Conservation (phyloP, 306 rosid genomes). For the Vachellia pachyceras region DNA sequence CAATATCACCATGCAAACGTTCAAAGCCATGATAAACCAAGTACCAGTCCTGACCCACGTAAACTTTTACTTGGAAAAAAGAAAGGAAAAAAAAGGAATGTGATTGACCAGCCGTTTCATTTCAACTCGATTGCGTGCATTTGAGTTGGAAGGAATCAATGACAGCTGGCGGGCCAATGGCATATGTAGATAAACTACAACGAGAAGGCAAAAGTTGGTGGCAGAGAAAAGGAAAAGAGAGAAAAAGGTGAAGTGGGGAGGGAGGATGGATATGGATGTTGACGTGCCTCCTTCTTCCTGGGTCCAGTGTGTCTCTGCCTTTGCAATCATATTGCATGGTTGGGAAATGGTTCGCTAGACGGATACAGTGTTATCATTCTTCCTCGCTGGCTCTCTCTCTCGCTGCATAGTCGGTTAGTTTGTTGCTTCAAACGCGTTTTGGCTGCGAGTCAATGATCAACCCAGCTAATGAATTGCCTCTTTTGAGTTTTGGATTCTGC, state of each 20-base stretch:
- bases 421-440: slow-evolving; percentile 49
- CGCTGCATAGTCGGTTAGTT: slow-evolving; percentile 25
- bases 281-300: slow-evolving; percentile 26
- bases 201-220: not conserved
- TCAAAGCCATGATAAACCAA: too few species aligned
- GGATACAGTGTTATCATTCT: slow-evolving; percentile 26
- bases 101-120: not conserved
- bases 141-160: not conserved
- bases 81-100: not conserved
- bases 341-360: slow-evolving; percentile 24
- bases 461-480: not conserved
- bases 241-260: not conserved
- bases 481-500: slow-evolving; percentile 27
- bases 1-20: too few species aligned
- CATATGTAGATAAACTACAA: not conserved
- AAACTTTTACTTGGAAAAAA: too few species aligned
- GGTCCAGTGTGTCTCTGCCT: slow-evolving; percentile 6
- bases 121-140: not conserved
- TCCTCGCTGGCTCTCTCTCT: not conserved
- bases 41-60: too few species aligned
- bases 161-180: not conserved
- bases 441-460: slow-evolving; percentile 3
- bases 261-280: not conserved
- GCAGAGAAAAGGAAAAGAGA: not conserved
- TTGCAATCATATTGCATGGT: slow-evolving; percentile 40